Percentiles rank a stretch among this genome's conserved stretches.
These are phyloP conservation scores for Batrachochytrium dendrobatidis DNA, from an alignment of 371 early-diverging fungal species.

Conservation along the genomic window DNA sequence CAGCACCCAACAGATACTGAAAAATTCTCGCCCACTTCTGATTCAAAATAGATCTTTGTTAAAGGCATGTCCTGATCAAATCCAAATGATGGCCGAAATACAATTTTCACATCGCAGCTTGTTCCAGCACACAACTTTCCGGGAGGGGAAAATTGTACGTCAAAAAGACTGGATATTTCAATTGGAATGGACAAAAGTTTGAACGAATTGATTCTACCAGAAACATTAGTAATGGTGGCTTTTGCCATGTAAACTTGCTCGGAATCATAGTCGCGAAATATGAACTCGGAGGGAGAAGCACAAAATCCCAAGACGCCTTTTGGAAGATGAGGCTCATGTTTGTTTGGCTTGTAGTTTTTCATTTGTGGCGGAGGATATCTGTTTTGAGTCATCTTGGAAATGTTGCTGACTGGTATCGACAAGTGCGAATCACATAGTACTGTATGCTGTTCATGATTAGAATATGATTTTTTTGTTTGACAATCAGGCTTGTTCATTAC, in stretches of 20 bases:
- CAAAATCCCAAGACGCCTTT: neutral
- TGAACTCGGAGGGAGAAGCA: constrained; percentile 10
- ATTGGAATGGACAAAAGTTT: constrained; percentile 18
- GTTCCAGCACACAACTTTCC: constrained; percentile 30
- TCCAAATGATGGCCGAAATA: constrained; percentile 25
- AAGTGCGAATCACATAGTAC: too few relatives aligned
- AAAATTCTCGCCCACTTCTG: constrained; percentile 22
- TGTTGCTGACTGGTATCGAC: too few relatives aligned
- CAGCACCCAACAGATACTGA: constrained; percentile 17
- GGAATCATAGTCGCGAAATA: constrained; percentile 29
- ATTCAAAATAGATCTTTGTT: constrained; percentile 16
- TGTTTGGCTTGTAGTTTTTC: neutral
- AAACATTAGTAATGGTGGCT: constrained; percentile 23
- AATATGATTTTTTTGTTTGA: too few relatives aligned
- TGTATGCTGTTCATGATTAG: too few relatives aligned
- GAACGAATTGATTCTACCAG: constrained; percentile 27
- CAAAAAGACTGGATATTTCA: constrained; percentile 24
- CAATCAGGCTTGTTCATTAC: too few relatives aligned
- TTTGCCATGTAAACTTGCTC: constrained; percentile 11
- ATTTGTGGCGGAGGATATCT: constrained; percentile 7
- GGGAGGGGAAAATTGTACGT: constrained; percentile 15
- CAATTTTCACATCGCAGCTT: constrained; percentile 14
- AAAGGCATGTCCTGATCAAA: constrained; percentile 17
- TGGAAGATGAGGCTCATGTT: constrained; percentile 1
- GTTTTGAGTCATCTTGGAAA: neutral